Base-by-base conservation (phyloP, 2,329 filamentous ascomycete species). In the Dactylellina drechsleri region DNA sequence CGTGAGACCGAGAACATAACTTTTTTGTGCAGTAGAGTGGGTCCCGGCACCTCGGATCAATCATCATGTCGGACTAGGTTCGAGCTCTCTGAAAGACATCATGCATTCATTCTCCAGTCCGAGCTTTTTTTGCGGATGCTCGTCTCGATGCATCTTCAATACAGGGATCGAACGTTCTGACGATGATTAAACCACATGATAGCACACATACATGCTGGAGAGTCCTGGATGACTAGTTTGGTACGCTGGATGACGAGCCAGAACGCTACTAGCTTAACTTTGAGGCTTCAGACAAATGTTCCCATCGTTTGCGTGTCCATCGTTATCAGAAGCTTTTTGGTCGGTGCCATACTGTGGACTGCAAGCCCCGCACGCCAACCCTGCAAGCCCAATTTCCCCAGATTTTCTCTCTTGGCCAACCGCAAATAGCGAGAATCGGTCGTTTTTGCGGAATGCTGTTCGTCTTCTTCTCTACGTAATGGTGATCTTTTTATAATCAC, bases 341-440 rank as follows among this genome's bases (percentile, higher is more conserved):
- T 60, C 45, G 65, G 60, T 67, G 23, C 23, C 23, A 23, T 8
- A 36, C 2, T 36, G 31, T 36, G 31, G 6, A 36, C 64, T 40
- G 54, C 66, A 45, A 20, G 47, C 66, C 66, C 66, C 66, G 66
- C 66, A 47, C 43, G 43, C 66, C 47, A 70, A 62, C 66, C 66
- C 66, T 70, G 66, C 66, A 70, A 62, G 66, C 66, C 66, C 66
- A 57, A 70, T 70, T 70, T 70, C 66, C 66, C 66, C 66, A 49
- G 66, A 70, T 70, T 70, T 70, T 70, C 49, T 7, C 18, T 26
- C 57, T 20, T 18, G 16, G 13, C 3, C 36, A 26, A 18, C 13
- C 12, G 36, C 26, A 45, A 45, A 36, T 7, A 36, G 6, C 2
- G 31, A 26, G 10, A 16, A 13, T 36, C 31, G 31, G 31, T 5